Conservation (phyloP, 2,329 filamentous ascomycete genomes). For the Colletotrichum neosansevieriae region DNA sequence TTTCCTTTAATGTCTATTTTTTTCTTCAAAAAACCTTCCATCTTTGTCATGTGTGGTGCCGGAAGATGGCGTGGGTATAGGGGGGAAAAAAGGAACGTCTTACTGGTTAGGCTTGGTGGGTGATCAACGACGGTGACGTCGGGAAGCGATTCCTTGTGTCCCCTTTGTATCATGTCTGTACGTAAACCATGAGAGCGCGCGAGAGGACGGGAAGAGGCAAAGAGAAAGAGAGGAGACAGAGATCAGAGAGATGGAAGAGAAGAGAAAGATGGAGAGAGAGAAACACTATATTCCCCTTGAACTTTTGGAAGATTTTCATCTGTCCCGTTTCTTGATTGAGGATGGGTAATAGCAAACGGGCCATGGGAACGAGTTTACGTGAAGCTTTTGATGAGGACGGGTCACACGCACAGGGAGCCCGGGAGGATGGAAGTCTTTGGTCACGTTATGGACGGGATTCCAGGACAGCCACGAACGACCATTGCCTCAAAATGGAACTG, state of each 20-base stretch:
- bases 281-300: background rate
- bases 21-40: conserved; percentile 9
- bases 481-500: background rate
- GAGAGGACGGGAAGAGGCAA: background rate
- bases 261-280: background rate
- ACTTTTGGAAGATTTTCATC: background rate
- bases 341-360: background rate
- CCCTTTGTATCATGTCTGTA: conserved; percentile 41
- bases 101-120: conserved; percentile 17
- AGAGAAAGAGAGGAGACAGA: background rate
- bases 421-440: no score
- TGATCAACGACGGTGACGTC: conserved; percentile 31
- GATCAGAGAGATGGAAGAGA: background rate
- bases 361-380: no score
- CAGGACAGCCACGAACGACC: background rate
- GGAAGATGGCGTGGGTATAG: conserved; percentile 26
- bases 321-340: background rate
- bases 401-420: no score
- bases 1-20: conserved; percentile 39
- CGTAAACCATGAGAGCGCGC: conserved; percentile 34
- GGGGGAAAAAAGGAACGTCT: conserved; percentile 20
- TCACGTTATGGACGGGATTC: no score
- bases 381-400: no score
- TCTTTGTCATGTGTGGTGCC: conserved; percentile 35
- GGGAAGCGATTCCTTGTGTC: conserved; percentile 34